Evolutionary conservation across 2,329 filamentous ascomycete species (phyloP).

Genomic region (Neoarthrinium moseri): DNA sequence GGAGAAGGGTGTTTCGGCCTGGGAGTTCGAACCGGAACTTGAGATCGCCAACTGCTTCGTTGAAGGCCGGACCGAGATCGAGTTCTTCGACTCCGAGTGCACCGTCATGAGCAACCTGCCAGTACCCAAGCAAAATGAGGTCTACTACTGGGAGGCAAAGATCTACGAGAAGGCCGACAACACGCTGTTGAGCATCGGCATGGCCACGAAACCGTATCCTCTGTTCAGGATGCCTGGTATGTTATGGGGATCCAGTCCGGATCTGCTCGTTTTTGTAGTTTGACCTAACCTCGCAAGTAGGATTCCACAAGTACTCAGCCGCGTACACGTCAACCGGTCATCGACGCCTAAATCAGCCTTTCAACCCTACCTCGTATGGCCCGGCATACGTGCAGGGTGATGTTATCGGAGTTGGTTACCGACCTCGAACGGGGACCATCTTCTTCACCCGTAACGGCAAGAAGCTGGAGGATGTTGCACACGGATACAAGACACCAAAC

Average conservation of each 20-base stretch:
- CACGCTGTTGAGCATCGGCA: slow-evolving; percentile 84
- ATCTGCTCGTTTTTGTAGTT: slow-evolving; percentile 6
- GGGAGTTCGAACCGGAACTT: slow-evolving; percentile 98
- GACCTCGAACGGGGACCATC: slow-evolving; percentile 88
- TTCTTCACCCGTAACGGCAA: slow-evolving; percentile 99
- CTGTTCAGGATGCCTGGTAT: slow-evolving; percentile 89
- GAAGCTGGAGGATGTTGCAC: slow-evolving; percentile 89
- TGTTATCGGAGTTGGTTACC: slow-evolving; percentile 92
- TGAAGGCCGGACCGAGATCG: slow-evolving; percentile 92
- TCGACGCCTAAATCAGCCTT: slow-evolving; percentile 91
- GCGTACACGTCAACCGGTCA: slow-evolving; percentile 88
- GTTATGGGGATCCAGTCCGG: slow-evolving; percentile 25
- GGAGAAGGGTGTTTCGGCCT: slow-evolving; percentile 98
- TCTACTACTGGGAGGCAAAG: slow-evolving; percentile 99
- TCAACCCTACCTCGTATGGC: slow-evolving; percentile 75
- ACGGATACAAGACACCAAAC: slow-evolving; percentile 91
- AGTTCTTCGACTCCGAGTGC: slow-evolving; percentile 98
- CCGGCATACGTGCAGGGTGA: slow-evolving; percentile 88
- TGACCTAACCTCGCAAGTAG: slow-evolving; percentile 38
- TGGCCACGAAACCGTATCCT: slow-evolving; percentile 96
- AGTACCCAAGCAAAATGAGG: slow-evolving; percentile 97
- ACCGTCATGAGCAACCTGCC: slow-evolving; percentile 96
- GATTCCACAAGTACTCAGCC: slow-evolving; percentile 88
- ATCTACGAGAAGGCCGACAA: slow-evolving; percentile 95
- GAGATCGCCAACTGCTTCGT: slow-evolving; percentile 99